Conservation (phyloP, 805 yeast genomes). For the Metschnikowia koreensis region DNA sequence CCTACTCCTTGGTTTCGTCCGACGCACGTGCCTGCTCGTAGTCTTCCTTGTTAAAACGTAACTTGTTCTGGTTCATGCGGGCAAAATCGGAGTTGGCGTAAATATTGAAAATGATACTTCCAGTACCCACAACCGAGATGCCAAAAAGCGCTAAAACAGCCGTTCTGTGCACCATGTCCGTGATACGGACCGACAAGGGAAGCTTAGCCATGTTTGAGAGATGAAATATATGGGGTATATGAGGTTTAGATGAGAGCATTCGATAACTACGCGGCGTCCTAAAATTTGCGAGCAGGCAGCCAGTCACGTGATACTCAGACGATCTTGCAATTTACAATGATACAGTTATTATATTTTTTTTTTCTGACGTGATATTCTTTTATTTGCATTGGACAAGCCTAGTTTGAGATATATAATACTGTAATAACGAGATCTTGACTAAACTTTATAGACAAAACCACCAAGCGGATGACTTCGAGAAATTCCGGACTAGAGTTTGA, state of each 20-base stretch:
- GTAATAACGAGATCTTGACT: too few relatives aligned
- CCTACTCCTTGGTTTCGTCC: constrained; percentile 9
- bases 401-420: too few relatives aligned
- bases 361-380: too few relatives aligned
- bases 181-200: constrained; percentile 43
- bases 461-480: too few relatives aligned
- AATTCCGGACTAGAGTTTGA: too few relatives aligned
- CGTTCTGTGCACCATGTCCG: constrained; percentile 43
- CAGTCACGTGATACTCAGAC: background rate
- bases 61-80: constrained; percentile 39
- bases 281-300: background rate
- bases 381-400: too few relatives aligned
- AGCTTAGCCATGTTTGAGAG: constrained; percentile 24
- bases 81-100: constrained; percentile 46
- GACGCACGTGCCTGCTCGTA: constrained; percentile 29
- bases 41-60: constrained; percentile 34
- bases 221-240: background rate
- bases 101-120: constrained; percentile 38
- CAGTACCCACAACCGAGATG: constrained; percentile 40
- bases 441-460: too few relatives aligned
- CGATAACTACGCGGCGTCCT: background rate
- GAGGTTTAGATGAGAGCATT: background rate
- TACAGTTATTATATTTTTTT: too few relatives aligned
- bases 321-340: too few relatives aligned
- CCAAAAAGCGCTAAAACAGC: constrained; percentile 39